Evolutionary conservation across 768 basidiomycete genomes (phyloP), one percentile per base, ranked within the genome.

Genomic region (Collybia sordida): DNA sequence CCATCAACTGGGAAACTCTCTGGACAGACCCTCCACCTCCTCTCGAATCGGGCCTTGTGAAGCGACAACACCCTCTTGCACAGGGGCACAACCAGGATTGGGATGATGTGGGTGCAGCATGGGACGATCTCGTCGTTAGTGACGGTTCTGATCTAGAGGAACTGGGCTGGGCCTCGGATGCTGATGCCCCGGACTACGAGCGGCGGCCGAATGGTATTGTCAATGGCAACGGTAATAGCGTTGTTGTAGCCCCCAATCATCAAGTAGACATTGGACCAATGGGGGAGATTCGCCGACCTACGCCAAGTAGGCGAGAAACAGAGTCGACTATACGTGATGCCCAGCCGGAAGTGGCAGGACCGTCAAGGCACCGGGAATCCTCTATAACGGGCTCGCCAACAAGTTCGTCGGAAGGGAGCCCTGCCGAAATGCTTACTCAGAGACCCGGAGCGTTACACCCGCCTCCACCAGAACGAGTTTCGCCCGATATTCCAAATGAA

Each of bases 11-110:
- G 88, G 67, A 72, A 8, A 73, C 69, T 0, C 70, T 91, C 3
- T 91, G 89, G 89, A 81, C 73, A 0, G 73, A 73, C n/a, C 70
- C 79, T 5, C 72, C 77, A 4, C 88, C 88, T 18, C 66, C 66
- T 0, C 69, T 87, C 9, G 79, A 81, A 63, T 66, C 78, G 11
- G 88, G 88, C 4, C 69, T 83, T 12, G 65, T 84, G 6, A 78
- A 74, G 67, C 80, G 74, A 52, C 75, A 75, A 24, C 55, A 59
- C 8, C 58, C 56, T 14, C 61, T 64, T 28, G 60, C 64, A 24
- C 50, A 61, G 23, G 69, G 65, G 4, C 61, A 58, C 0, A 71
- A 72, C 39, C 60, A 65, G 15, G 63, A 66, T 23, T 85, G 81
- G 81, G 72, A 78, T 9, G 77, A 82, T 42, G 70, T 85, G 1